Evolutionary conservation across 139 green algal species (phyloP), one percentile per base, ranked within the genome.

Genomic region (Edaphochlamys debaryana): DNA sequence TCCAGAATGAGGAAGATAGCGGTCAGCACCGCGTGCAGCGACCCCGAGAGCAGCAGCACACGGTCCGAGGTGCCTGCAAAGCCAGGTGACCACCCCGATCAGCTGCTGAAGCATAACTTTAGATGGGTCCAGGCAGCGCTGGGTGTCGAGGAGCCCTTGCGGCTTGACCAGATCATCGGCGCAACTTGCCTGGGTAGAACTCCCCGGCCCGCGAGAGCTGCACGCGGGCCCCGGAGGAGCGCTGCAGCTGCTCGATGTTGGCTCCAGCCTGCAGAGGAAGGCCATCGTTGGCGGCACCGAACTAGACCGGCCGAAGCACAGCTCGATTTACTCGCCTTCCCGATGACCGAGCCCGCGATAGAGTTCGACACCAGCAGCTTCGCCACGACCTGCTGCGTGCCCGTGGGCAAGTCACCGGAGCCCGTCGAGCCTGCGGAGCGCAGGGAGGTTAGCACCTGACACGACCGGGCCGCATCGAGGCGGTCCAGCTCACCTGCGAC

Each of bases 21-120:
- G 4, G 91, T 94, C 67, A 94, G 85, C 62, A 94, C 91, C 29
- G 87, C 87, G 79, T 94, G 91, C 32, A 94, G 87, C 19, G 90
- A 88, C 38, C 91, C 91, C 15, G 80, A 87, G 38, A 93, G 80
- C 69, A 93, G 79, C n/a, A 99, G 78, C 36, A 99, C 96, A 29
- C 94, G 92, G 58, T 97, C 96, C 81, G 97, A 98, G 7, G 96
- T 99, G 42, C 96, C 95, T 95, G 92, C 66, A n/a, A n/a, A n/a
- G n/a, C n/a, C n/a, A n/a, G n/a, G n/a, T n/a, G n/a, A n/a, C n/a
- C n/a, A n/a, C n/a, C n/a, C n/a, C n/a, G n/a, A n/a, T n/a, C n/a
- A n/a, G n/a, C n/a, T n/a, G n/a, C n/a, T n/a, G n/a, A n/a, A n/a
- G n/a, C n/a, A n/a, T n/a, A n/a, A n/a, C 45, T 54, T 54, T 54